phyloP scores from a whole-genome alignment of 805 yeast genomes.

The Ogataea ganodermae region DNA sequence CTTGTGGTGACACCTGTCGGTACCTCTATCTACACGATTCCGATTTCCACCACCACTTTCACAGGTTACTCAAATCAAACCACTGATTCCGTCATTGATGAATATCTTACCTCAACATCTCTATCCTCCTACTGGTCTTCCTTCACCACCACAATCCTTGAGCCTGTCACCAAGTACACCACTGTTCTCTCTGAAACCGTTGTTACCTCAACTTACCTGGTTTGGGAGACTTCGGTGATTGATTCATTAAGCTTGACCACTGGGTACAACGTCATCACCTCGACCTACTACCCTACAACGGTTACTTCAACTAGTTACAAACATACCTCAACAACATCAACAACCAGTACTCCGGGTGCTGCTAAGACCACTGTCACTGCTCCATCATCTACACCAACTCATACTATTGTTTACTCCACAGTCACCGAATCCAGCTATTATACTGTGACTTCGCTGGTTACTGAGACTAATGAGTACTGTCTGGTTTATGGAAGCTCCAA shows the following conservation, averaged over 20 bases:
- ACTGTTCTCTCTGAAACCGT: constrained; percentile 6
- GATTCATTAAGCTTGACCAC: constrained; percentile 15
- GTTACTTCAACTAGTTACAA: constrained; percentile 10
- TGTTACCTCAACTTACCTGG: constrained; percentile 19
- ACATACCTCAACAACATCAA: neutral
- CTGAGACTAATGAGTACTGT: constrained; percentile 8
- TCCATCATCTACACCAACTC: constrained; percentile 1
- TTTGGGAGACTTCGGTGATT: constrained; percentile 12
- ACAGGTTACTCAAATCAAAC: constrained; percentile 19
- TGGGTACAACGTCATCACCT: constrained; percentile 14
- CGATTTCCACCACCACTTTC: constrained; percentile 11
- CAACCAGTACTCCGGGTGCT: neutral
- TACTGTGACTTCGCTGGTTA: constrained; percentile 11
- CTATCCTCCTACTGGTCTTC: constrained; percentile 11
- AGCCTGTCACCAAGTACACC: constrained; percentile 5
- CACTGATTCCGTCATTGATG: constrained; percentile 4
- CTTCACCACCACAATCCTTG: constrained; percentile 9
- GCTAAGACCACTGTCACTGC: constrained; percentile 4
- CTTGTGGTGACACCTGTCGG: constrained; percentile 14
- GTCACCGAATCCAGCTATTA: constrained; percentile 7
- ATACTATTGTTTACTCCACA: constrained; percentile 2
- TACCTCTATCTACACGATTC: constrained; percentile 13
- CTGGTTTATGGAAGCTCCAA: constrained; percentile 7
- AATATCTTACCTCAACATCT: constrained; percentile 8
- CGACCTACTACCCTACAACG: constrained; percentile 18